Percentiles rank a stretch among this genome's conserved stretches.
phyloP scores from a whole-genome alignment of 495 filamentous ascomycete species.

The Aspergillus egyptiacus region DNA sequence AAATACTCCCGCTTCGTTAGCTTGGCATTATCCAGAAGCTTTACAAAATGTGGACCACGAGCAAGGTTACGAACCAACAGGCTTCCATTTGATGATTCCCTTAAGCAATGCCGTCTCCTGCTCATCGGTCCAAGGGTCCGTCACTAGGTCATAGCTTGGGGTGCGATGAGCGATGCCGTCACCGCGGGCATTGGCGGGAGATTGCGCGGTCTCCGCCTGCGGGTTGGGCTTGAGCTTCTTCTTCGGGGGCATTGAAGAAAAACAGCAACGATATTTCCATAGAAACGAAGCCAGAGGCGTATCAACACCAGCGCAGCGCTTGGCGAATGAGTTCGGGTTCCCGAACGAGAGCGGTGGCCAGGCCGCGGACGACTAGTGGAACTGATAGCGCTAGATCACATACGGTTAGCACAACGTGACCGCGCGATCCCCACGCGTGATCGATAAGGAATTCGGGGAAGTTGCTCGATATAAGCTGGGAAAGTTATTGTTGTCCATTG shows the following conservation, averaged over 20 bases:
- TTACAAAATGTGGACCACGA: too few species aligned
- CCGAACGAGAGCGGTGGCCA: conserved; percentile 26
- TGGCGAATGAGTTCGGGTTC: conserved; percentile 11
- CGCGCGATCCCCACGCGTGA: conserved; percentile 22
- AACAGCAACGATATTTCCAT: neutral
- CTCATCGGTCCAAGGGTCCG: conserved; percentile 89
- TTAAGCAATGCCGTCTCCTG: conserved; percentile 91
- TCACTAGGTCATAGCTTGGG: conserved; percentile 41
- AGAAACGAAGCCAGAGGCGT: too few species aligned
- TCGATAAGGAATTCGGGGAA: conserved; percentile 10
- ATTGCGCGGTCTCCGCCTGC: conserved; percentile 37
- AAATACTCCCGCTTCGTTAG: conserved; percentile 2
- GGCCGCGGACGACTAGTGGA: conserved; percentile 6
- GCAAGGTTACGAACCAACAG: conserved; percentile 60
- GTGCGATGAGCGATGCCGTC: conserved; percentile 29
- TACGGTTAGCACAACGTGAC: conserved; percentile 17
- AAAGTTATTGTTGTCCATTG: too few species aligned
- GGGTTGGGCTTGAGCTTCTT: conserved; percentile 49
- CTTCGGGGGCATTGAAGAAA: conserved; percentile 62
- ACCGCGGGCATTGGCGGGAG: conserved; percentile 31
- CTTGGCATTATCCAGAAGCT: neutral
- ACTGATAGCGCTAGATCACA: conserved; percentile 9
- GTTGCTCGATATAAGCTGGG: conserved; percentile 15
- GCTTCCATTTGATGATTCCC: conserved; percentile 85
- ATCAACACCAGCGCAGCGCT: too few species aligned